These are phyloP conservation scores for Suillus weaverae DNA, from an alignment of 768 basidiomycete genomes.

Conservation along the genomic window DNA sequence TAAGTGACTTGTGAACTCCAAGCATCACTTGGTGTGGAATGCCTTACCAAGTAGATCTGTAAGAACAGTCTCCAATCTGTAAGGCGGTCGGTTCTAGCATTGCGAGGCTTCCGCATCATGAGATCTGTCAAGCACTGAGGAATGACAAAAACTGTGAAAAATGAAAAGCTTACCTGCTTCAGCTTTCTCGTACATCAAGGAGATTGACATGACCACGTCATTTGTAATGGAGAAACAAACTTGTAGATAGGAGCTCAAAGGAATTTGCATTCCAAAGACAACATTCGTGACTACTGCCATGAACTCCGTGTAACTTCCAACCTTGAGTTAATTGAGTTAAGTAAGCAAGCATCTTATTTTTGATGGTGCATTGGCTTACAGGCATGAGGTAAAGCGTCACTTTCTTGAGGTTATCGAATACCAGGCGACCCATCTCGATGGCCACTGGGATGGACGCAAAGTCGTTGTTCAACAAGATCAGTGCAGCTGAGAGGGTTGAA, in stretches of 20 bases:
- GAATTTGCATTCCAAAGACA: conserved; percentile 58
- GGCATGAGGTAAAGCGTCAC: conserved; percentile 47
- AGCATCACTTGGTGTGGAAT: conserved; percentile 5
- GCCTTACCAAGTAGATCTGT: conserved; percentile 47
- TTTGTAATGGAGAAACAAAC: conserved; percentile 55
- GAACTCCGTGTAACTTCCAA: conserved; percentile 61
- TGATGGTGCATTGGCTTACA: conserved; percentile 21
- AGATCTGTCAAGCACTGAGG: conserved; percentile 32
- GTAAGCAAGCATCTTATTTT: conserved; percentile 8
- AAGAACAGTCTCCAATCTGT: conserved; percentile 50
- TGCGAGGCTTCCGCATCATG: conserved; percentile 48
- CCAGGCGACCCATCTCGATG: conserved; percentile 57
- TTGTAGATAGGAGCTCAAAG: conserved; percentile 55
- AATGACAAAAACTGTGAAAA: neutral
- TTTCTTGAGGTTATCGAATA: conserved; percentile 62
- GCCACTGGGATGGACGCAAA: conserved; percentile 59
- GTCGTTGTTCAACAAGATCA: conserved; percentile 59
- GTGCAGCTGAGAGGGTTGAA: conserved; percentile 29
- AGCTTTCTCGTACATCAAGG: conserved; percentile 52
- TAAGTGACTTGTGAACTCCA: conserved; percentile 5
- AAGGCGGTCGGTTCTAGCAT: conserved; percentile 48
- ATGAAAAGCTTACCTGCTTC: conserved; percentile 40
- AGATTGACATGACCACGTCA: conserved; percentile 51
- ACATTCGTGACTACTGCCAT: conserved; percentile 57
- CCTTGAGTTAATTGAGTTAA: conserved; percentile 27